Percentiles rank a stretch among this genome's conserved stretches.
Evolutionary conservation across 208 protist species (phyloP).

Genomic region (Tritrichomonas foetus): DNA sequence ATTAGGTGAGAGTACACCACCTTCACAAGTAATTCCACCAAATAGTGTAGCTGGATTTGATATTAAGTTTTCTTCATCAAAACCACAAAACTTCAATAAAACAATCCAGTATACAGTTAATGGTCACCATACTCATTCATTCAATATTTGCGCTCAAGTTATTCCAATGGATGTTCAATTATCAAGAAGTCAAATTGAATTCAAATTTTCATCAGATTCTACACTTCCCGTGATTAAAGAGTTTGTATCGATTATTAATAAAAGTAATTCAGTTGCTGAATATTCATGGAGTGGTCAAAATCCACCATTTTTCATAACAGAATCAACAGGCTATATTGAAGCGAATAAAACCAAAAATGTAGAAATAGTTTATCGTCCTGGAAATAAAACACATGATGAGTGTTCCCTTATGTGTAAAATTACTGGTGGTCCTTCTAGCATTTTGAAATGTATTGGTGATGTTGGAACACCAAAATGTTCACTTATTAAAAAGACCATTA

Average conservation of each 20-base stretch:
- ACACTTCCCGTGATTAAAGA: neutral
- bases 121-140: neutral
- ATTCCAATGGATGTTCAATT: neutral
- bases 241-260: neutral
- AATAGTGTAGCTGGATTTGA: neutral
- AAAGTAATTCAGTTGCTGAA: neutral
- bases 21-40: neutral
- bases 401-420: neutral
- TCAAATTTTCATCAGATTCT: neutral
- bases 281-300: neutral
- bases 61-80: neutral
- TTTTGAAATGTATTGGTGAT: neutral
- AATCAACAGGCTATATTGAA: neutral
- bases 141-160: neutral
- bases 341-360: neutral
- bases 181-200: neutral
- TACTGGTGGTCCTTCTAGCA: neutral
- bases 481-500: neutral
- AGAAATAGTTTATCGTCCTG: neutral
- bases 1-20: neutral
- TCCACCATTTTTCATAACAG: neutral
- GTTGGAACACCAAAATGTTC: neutral
- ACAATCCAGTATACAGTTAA: neutral
- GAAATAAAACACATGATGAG: neutral
- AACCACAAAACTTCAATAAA: neutral